These are phyloP conservation scores for Tetragonia tetragonoides DNA, from an alignment of 148 eudicot genomes.

Conservation along the genomic window DNA sequence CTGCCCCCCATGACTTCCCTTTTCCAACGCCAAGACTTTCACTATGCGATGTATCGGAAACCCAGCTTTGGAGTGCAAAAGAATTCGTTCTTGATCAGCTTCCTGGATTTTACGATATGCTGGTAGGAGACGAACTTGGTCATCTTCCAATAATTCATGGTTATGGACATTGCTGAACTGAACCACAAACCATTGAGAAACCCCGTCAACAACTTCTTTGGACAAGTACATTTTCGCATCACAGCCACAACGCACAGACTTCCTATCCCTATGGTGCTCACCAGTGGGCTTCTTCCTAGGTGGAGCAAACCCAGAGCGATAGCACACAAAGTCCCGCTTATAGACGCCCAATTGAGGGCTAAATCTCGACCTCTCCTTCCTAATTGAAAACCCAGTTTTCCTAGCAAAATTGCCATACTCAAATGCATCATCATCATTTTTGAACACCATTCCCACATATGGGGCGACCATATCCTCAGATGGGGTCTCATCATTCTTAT, in stretches of 20 bases:
- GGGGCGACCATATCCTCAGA: slow-evolving; percentile 36
- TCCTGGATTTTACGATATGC: slow-evolving; percentile 39
- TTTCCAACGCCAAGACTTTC: slow-evolving; percentile 32
- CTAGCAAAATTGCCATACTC: slow-evolving; percentile 48
- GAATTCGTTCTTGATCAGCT: slow-evolving; percentile 39
- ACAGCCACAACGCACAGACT: slow-evolving; percentile 48
- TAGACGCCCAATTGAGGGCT: slow-evolving; percentile 51
- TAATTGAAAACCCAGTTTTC: slow-evolving; percentile 46
- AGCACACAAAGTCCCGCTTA: slow-evolving; percentile 50
- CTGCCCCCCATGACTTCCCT: slow-evolving; percentile 35
- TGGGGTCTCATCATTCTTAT: slow-evolving; percentile 7
- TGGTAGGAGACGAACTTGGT: slow-evolving; percentile 40
- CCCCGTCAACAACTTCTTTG: slow-evolving; percentile 41
- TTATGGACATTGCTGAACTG: slow-evolving; percentile 39
- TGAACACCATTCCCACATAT: slow-evolving; percentile 50
- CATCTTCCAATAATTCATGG: slow-evolving; percentile 38
- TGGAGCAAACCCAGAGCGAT: slow-evolving; percentile 48
- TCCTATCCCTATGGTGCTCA: slow-evolving; percentile 52
- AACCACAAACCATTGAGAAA: slow-evolving; percentile 49
- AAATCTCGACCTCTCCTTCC: slow-evolving; percentile 48
- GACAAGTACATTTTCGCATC: slow-evolving; percentile 55
- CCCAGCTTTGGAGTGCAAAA: slow-evolving; percentile 42
- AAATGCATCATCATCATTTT: slow-evolving; percentile 45
- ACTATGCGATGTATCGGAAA: slow-evolving; percentile 37
- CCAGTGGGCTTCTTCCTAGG: slow-evolving; percentile 30